A percentile compares a stretch with the other conserved stretches of the same genome.
These are phyloP conservation scores for Phaffia rhodozyma DNA, from an alignment of 1,284 basidiomycete genomes.

Conservation along the genomic window DNA sequence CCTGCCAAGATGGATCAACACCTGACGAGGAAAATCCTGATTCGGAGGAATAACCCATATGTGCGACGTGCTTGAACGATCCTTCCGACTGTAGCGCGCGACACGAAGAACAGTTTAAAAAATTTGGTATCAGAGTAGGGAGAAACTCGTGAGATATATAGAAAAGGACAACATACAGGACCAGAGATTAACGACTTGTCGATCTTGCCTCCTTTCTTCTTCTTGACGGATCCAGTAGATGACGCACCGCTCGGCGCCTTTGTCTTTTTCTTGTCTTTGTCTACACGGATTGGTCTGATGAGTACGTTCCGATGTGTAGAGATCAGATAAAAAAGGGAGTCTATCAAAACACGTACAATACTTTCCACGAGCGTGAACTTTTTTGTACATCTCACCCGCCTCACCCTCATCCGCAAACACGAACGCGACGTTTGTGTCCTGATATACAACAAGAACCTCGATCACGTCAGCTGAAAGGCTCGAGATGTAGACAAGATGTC, in stretches of 20 bases:
- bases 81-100: conserved; percentile 38
- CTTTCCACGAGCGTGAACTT: conserved; percentile 59
- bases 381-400: conserved; percentile 80
- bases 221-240: conserved; percentile 37
- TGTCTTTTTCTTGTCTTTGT: conserved; percentile 32
- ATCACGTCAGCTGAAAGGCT: neutral
- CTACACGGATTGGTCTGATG: conserved; percentile 15
- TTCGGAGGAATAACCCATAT: conserved; percentile 86
- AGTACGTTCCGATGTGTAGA: neutral
- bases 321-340: conserved; percentile 12
- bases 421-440: conserved; percentile 51
- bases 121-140: too few species aligned
- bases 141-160: neutral
- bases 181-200: conserved; percentile 85
- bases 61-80: conserved; percentile 81
- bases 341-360: conserved; percentile 38
- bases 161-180: conserved; percentile 40
- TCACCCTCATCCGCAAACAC: conserved; percentile 83
- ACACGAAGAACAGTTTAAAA: neutral
- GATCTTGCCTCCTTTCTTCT: conserved; percentile 57
- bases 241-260: conserved; percentile 20
- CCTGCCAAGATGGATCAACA: conserved; percentile 87
- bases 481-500: neutral
- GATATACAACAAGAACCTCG: neutral
- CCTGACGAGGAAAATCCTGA: conserved; percentile 74